Evolutionary conservation across 2,329 filamentous ascomycete genomes (phyloP).

Genomic region (Tolypocladium ovalisporum): DNA sequence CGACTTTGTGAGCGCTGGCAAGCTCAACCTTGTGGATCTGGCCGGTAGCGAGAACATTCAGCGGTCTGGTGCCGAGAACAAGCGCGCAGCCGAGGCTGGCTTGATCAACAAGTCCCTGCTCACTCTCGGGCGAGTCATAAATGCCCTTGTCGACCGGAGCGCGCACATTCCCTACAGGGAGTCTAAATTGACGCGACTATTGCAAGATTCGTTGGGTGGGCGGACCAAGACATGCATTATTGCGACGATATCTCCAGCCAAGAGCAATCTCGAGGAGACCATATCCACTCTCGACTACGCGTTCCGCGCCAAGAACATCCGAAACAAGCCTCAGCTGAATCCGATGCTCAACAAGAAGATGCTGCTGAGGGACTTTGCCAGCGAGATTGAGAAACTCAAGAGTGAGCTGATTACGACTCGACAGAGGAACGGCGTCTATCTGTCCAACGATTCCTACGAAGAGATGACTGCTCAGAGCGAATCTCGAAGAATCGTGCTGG

Average conservation of each 20-base stretch:
- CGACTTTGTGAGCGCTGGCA: constrained; percentile 82
- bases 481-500: constrained; percentile 78
- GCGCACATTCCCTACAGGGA: constrained; percentile 86
- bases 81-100: constrained; percentile 88
- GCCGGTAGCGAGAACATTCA: constrained; percentile 98
- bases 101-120: constrained; percentile 97
- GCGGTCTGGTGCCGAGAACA: constrained; percentile 93
- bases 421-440: constrained; percentile 89
- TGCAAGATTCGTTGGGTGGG: constrained; percentile 94
- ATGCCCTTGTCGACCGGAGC: constrained; percentile 83
- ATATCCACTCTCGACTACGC: constrained; percentile 98
- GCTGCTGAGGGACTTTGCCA: constrained; percentile 76
- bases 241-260: constrained; percentile 87
- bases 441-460: constrained; percentile 81
- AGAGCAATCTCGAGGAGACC: constrained; percentile 92
- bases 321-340: constrained; percentile 94
- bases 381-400: constrained; percentile 90
- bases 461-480: constrained; percentile 88
- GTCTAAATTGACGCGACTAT: constrained; percentile 85
- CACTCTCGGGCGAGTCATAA: constrained; percentile 92
- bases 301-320: constrained; percentile 95
- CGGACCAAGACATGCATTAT: constrained; percentile 98
- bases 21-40: constrained; percentile 92
- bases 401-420: constrained; percentile 86
- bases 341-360: constrained; percentile 89